A percentile compares a stretch with the other conserved stretches of the same genome.
These are phyloP conservation scores for Nicotiana obtusifolia DNA, from an alignment of 257 asterid species.

Conservation along the genomic window DNA sequence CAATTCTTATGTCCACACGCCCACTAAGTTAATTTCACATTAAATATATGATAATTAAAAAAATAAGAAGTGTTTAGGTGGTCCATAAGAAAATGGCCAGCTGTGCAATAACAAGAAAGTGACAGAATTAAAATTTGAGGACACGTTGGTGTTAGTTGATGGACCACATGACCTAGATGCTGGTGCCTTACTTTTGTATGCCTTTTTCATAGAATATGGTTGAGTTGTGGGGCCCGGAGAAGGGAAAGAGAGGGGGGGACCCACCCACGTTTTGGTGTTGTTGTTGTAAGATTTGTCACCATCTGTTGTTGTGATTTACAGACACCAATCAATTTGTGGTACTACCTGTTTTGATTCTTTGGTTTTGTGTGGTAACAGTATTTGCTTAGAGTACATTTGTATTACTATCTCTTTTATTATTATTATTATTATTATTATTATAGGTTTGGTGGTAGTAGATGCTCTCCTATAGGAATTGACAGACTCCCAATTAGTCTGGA, in stretches of 20 bases:
- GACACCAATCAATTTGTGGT: background rate
- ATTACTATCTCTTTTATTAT: background rate
- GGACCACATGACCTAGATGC: background rate
- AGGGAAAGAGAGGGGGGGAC: background rate
- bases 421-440: background rate
- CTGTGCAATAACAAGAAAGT: background rate
- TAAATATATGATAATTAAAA: background rate
- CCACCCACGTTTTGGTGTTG: background rate
- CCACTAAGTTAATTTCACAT: background rate
- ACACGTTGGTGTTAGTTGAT: background rate
- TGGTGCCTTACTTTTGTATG: background rate
- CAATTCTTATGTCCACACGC: no score
- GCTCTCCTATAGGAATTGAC: background rate
- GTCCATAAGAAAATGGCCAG: slow-evolving; percentile 1
- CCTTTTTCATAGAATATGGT: slow-evolving; percentile 5
- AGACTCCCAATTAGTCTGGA: background rate
- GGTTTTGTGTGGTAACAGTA: background rate
- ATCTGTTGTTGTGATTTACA: background rate
- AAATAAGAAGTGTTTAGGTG: background rate
- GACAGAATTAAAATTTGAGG: background rate
- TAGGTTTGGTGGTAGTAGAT: background rate
- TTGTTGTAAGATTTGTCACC: background rate
- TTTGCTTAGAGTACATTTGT: background rate
- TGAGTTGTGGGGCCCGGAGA: background rate
- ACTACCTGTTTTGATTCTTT: background rate